Conservation (phyloP, 768 basidiomycete genomes). For the Termitomyces eurrhizus region DNA sequence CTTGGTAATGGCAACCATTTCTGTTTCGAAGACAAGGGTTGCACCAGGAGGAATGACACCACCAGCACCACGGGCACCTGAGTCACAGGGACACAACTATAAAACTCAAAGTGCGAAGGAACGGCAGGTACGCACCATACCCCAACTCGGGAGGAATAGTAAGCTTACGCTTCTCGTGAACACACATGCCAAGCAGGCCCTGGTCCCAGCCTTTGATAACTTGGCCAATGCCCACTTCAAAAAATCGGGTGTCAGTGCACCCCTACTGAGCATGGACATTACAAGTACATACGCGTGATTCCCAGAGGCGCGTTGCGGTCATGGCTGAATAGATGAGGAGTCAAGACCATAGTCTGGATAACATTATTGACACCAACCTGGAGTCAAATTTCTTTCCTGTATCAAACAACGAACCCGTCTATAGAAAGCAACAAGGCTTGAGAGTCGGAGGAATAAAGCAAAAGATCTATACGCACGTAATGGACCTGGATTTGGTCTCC, state of each 20-base stretch:
- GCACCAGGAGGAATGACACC: constrained; percentile 64
- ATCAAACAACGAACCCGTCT: constrained; percentile 79
- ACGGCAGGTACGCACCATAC: constrained; percentile 59
- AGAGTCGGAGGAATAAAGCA: not conserved
- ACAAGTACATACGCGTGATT: constrained; percentile 59
- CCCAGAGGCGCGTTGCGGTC: constrained; percentile 76
- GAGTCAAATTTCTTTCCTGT: constrained; percentile 89
- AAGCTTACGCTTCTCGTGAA: constrained; percentile 83
- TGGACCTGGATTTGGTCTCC: constrained; percentile 72
- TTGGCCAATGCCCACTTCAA: constrained; percentile 69
- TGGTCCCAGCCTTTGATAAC: constrained; percentile 87
- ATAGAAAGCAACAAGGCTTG: not conserved
- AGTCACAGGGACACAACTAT: not conserved
- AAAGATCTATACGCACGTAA: constrained; percentile 49
- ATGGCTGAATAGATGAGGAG: constrained; percentile 32
- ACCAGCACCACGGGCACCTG: constrained; percentile 78
- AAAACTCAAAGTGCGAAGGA: not conserved
- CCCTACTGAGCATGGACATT: not conserved
- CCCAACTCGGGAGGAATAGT: constrained; percentile 80
- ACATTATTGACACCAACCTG: constrained; percentile 41
- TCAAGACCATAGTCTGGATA: not conserved
- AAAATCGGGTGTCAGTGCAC: not conserved
- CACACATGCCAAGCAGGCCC: constrained; percentile 80
- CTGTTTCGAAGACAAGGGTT: constrained; percentile 83
- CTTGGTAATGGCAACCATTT: constrained; percentile 62